Evolutionary conservation across 2,329 filamentous ascomycete genomes (phyloP).

Genomic region (Aspergillus fumigatus): DNA sequence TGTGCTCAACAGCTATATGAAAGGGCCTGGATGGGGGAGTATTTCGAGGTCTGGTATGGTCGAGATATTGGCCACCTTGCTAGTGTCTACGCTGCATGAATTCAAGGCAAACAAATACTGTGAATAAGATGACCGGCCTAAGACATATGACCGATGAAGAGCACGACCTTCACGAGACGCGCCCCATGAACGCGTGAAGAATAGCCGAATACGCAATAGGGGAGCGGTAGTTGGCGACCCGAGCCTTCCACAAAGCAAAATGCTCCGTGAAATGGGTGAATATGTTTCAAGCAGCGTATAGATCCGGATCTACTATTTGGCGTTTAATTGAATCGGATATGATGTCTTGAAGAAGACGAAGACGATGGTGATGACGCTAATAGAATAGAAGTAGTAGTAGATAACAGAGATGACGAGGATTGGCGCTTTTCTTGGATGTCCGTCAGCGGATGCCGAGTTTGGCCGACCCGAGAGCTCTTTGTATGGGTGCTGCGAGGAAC

Average conservation of each 20-base stretch:
- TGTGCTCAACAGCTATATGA: slow-evolving; percentile 5
- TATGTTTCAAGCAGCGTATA: neutral
- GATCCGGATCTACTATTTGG: neutral
- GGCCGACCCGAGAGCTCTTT: neutral
- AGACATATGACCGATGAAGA: neutral
- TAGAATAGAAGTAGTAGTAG: neutral
- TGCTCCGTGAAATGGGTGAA: neutral
- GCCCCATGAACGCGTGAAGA: neutral
- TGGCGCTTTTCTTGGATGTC: neutral
- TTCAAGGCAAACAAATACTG: neutral
- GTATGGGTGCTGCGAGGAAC: neutral
- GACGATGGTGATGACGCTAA: neutral
- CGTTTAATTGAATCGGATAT: neutral
- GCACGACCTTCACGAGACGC: neutral
- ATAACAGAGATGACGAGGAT: neutral
- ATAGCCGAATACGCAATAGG: neutral
- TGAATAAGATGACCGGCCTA: neutral
- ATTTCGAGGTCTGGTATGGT: neutral
- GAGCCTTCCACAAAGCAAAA: neutral
- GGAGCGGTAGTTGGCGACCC: neutral
- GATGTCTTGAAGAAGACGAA: neutral
- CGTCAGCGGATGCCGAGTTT: neutral
- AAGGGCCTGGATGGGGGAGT: neutral
- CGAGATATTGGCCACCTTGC: neutral
- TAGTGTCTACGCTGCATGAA: neutral